Evolutionary conservation across 192 early-diverging fungal species (phyloP).

Genomic region (Podochytrium sp.): DNA sequence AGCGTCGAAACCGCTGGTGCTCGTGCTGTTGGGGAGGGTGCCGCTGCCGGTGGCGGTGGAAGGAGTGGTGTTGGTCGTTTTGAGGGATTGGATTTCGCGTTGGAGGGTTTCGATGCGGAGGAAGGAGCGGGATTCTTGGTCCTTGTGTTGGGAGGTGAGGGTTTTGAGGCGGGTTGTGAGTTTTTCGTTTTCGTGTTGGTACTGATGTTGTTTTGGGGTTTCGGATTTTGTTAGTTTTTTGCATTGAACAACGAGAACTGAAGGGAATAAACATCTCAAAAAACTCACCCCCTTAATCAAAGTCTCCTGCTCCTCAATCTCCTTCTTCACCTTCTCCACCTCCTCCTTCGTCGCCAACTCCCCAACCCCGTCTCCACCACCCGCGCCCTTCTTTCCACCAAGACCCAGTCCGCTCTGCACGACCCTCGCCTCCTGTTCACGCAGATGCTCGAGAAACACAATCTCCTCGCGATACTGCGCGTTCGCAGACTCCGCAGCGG

Average conservation of each 20-base stretch:
- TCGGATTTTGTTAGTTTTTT: background rate
- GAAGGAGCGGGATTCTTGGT: conserved; percentile 29
- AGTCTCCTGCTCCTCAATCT: conserved; percentile 34
- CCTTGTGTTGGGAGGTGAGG: conserved; percentile 18
- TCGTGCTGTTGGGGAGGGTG: background rate
- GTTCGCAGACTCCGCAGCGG: conserved; percentile 9
- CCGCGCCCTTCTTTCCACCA: background rate
- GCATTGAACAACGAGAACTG: background rate
- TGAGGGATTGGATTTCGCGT: conserved; percentile 24
- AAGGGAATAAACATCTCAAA: background rate
- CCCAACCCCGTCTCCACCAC: background rate
- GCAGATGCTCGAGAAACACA: conserved; percentile 30
- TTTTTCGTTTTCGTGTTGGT: conserved; percentile 40
- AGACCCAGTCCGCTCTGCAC: background rate
- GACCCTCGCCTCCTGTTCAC: conserved; percentile 28
- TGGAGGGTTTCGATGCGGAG: conserved; percentile 29
- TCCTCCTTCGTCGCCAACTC: conserved; percentile 24
- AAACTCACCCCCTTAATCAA: conserved; percentile 29
- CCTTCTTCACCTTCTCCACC: conserved; percentile 18
- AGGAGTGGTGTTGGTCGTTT: background rate
- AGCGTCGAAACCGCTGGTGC: background rate
- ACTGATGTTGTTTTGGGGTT: background rate
- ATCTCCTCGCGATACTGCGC: conserved; percentile 16
- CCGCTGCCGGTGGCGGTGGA: background rate
- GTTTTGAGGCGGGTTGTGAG: conserved; percentile 26